Conservation (phyloP, 2,329 filamentous ascomycete species). For the Cladosporium sp. region DNA sequence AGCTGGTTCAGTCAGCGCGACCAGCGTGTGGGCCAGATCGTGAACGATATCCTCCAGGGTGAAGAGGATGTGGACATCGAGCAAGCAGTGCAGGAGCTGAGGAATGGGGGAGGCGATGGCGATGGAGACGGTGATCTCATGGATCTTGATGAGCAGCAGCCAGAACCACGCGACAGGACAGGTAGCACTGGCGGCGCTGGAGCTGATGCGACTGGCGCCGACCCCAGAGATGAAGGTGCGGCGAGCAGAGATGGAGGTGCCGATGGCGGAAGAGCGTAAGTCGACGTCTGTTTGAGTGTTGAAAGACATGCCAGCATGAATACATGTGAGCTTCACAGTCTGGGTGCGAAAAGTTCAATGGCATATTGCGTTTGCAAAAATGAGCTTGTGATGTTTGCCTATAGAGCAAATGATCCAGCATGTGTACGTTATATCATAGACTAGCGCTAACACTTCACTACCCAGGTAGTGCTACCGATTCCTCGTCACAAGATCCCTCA, state of each 20-base stretch:
- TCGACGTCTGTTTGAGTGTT: constrained; percentile 36
- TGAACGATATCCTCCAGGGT: constrained; percentile 78
- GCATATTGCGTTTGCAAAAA: neutral
- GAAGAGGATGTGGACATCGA: constrained; percentile 74
- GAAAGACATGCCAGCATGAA: neutral
- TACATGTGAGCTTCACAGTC: neutral
- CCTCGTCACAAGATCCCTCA: constrained; percentile 62
- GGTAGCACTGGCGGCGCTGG: constrained; percentile 76
- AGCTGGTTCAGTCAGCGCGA: constrained; percentile 82
- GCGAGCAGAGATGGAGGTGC: constrained; percentile 86
- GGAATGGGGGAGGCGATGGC: constrained; percentile 58
- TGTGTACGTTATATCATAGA: constrained; percentile 11
- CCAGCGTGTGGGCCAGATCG: constrained; percentile 80
- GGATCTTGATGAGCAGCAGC: constrained; percentile 77
- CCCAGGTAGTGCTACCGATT: constrained; percentile 52
- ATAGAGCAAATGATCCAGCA: neutral
- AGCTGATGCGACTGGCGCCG: constrained; percentile 80
- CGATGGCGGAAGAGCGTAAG: constrained; percentile 99
- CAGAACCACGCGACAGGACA: constrained; percentile 53
- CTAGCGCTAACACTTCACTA: constrained; percentile 12
- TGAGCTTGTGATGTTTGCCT: neutral
- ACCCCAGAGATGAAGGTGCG: constrained; percentile 85
- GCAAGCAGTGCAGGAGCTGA: constrained; percentile 59
- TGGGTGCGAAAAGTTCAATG: too few relatives aligned
- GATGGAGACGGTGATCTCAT: constrained; percentile 46